Conservation (phyloP, 2,329 filamentous ascomycete species). For the Aspergillus sp. region DNA sequence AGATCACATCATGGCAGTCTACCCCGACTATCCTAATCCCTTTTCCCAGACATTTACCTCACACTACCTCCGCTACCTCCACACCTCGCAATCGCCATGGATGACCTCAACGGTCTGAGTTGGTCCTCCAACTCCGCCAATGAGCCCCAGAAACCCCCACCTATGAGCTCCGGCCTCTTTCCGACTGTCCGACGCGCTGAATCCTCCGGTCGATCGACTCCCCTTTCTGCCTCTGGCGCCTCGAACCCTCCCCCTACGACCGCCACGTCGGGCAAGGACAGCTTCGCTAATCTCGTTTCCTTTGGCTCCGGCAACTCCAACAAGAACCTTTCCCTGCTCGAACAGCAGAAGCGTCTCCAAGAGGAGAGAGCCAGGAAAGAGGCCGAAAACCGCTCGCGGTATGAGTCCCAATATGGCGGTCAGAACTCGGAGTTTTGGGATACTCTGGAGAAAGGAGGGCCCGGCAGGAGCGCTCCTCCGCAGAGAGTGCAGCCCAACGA, state of each 20-base stretch:
- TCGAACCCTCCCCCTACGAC: conserved; percentile 40
- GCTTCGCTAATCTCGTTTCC: conserved; percentile 65
- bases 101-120: conserved; percentile 47
- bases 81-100: conserved; percentile 33
- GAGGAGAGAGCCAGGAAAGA: conserved; percentile 75
- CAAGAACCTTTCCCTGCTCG: conserved; percentile 67
- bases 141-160: conserved; percentile 34
- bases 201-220: conserved; percentile 43
- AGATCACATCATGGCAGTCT: conserved; percentile 18
- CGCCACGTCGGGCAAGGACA: conserved; percentile 44
- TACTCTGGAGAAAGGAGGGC: conserved; percentile 58
- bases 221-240: conserved; percentile 31
- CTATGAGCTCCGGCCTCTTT: conserved; percentile 37
- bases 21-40: conserved; percentile 19
- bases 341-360: conserved; percentile 66
- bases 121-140: conserved; percentile 39
- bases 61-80: neutral
- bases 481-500: conserved; percentile 49
- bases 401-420: conserved; percentile 73
- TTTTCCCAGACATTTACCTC: conserved; percentile 18
- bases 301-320: conserved; percentile 48
- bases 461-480: conserved; percentile 38
- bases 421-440: conserved; percentile 71
- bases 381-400: conserved; percentile 66
- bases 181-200: conserved; percentile 36